Base-by-base conservation (phyloP, 768 basidiomycete species). In the Trametes cinnabarina region DNA sequence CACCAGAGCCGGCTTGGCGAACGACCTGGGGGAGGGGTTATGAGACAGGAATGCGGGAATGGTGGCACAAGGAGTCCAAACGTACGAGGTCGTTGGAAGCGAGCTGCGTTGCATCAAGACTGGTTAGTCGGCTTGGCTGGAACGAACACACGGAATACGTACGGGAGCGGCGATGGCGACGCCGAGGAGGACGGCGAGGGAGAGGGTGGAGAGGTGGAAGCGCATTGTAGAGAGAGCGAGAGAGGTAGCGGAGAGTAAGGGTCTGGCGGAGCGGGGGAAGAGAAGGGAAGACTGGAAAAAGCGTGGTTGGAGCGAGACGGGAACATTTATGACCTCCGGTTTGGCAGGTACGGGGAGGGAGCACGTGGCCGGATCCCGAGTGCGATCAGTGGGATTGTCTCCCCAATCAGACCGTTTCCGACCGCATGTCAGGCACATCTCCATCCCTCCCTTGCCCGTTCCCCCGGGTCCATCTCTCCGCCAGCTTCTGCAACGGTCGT, bases 101-200 rank as follows among this genome's bases (percentile, higher is more conserved):
- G 28, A 49, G 20, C 58, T 57, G 40, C 19, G 23, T 26, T 8
- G 12, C n/a, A n/a, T n/a, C n/a, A 30, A 15, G 34, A 41, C 35
- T 14, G 15, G 17, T 32, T n/a, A 52, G 22, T 34, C 40, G 15
- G 35, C 7, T 20, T 20, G 35, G n/a, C 11, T 46, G 51, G 10
- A 3, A 34, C 23, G 10, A 20, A 23, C 25, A 20, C 17, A 25
- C 43, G 35, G 25, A 52, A n/a, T 42, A 63, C 61, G 42, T 20
- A 68, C 64, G 22, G 68, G 66, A 23, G 61, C 60, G 32, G 68
- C 68, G 43, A 62, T 28, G 55, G 61, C 64, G 51, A 66, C 17
- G 56, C 60, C 59, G 41, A 62, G 62, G 58, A 68, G 60, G 55
- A 58, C n/a, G 52, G 65, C 58, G 47, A 65, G 37, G 61, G 63